These are phyloP conservation scores for Phytophthora pistaciae DNA, from an alignment of 352 stramenopile genomes.

Conservation along the genomic window DNA sequence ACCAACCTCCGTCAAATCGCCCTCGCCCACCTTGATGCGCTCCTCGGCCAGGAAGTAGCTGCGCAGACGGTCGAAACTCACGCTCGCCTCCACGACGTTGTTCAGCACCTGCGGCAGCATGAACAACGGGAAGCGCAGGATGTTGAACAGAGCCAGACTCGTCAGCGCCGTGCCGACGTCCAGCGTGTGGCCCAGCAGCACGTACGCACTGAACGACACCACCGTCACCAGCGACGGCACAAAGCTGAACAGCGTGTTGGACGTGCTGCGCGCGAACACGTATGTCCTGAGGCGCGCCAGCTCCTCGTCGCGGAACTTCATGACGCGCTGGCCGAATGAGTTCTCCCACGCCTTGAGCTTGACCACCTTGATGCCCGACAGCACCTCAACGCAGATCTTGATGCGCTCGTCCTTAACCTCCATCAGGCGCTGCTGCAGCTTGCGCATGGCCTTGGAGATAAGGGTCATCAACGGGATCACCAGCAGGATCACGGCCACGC, in stretches of 20 bases:
- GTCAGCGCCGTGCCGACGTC: conserved; percentile 62
- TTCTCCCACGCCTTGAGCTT: conserved; percentile 68
- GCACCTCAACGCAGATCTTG: conserved; percentile 85
- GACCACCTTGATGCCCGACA: conserved; percentile 65
- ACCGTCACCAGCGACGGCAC: conserved; percentile 62
- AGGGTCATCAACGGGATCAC: conserved; percentile 92
- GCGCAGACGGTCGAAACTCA: conserved; percentile 59
- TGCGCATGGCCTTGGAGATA: conserved; percentile 91
- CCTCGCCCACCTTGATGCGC: conserved; percentile 72
- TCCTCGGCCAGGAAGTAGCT: conserved; percentile 80
- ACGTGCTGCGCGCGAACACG: conserved; percentile 49
- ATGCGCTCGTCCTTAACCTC: conserved; percentile 92
- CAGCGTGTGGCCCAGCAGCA: conserved; percentile 64
- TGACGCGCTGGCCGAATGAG: conserved; percentile 64
- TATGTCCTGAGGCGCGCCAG: conserved; percentile 81
- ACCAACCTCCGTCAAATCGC: conserved; percentile 79
- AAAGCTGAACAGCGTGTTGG: conserved; percentile 68
- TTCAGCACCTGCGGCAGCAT: conserved; percentile 62
- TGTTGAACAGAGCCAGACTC: conserved; percentile 71
- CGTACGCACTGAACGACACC: conserved; percentile 61
- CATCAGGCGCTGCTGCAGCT: conserved; percentile 89
- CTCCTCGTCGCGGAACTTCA: conserved; percentile 76
- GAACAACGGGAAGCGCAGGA: conserved; percentile 74
- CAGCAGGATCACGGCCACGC: conserved; percentile 94
- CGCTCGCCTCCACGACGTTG: conserved; percentile 38